phyloP scores from a whole-genome alignment of 208 protist species.

The Acanthamoeba quina region DNA sequence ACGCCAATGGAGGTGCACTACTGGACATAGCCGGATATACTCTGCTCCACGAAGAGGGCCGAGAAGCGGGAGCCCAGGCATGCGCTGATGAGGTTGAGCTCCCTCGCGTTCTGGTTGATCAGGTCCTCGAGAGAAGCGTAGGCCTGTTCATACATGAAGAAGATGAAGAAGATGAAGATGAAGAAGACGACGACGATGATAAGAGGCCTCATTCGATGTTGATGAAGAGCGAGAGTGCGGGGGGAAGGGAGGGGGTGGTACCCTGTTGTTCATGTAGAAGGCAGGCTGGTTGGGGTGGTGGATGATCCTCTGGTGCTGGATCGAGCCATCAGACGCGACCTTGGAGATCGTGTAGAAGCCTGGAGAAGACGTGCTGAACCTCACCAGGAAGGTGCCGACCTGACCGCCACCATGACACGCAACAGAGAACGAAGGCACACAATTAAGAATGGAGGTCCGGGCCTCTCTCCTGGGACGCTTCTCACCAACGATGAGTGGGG shows the following conservation, averaged over 20 bases:
- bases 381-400: slow-evolving; percentile 84
- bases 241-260: too few species aligned
- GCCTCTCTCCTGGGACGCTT: too few species aligned
- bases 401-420: neutral
- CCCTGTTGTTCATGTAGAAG: slow-evolving; percentile 73
- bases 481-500: neutral
- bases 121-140: slow-evolving; percentile 80
- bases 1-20: too few species aligned
- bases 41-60: slow-evolving; percentile 78
- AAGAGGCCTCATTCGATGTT: too few species aligned
- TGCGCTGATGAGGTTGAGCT: slow-evolving; percentile 76
- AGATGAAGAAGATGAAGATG: too few species aligned
- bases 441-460: neutral
- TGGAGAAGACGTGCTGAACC: slow-evolving; percentile 80
- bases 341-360: slow-evolving; percentile 85
- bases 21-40: slow-evolving; percentile 82
- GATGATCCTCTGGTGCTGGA: slow-evolving; percentile 82
- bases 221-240: neutral
- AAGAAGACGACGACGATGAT: too few species aligned
- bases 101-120: slow-evolving; percentile 76
- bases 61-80: slow-evolving; percentile 82
- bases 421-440: neutral
- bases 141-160: slow-evolving; percentile 56
- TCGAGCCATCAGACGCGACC: slow-evolving; percentile 78
- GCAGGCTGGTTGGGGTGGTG: slow-evolving; percentile 71